Base-by-base conservation (phyloP, 176 grass and related monocot species). In the Alloteropsis semialata region DNA sequence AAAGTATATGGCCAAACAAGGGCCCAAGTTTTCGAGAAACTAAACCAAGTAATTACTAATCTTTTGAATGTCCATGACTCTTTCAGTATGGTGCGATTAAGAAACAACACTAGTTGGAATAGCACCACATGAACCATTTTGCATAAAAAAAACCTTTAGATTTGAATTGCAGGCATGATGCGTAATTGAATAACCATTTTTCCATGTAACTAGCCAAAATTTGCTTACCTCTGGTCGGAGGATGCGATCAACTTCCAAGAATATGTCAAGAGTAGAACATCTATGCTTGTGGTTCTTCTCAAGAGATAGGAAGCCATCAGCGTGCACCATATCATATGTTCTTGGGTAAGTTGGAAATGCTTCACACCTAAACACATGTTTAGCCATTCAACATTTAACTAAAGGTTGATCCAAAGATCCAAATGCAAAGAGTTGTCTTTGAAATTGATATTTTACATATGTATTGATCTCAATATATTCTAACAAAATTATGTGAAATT, bases 261-360 rank as follows among this genome's bases (percentile, higher is more conserved):
- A 96, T 76, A 94, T 99, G 60, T 96, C 91, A 66, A 99, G 83
- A 64, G 87, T 89, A 49, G 91, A 89, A 82, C 96, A 99, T 76
- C 92, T 92, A 69, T 79, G 84, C 58, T 90, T 96, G 13, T 81
- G 69, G 36, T n/a, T 59, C 71, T 75, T 85, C 69, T 92, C 87
- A 73, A 99, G 89, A 50, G 93, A 96, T 43, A 99, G 80, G 83
- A 99, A 83, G 50, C 96, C 96, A 79, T 99, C 89, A 77, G 93
- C 93, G 75, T 99, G 96, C 62, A 99, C 93, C 96, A 94, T 90
- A 91, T 99, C 96, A 87, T 99, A 99, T 83, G 96, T 96, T 90
- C 96, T 93, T 55, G 96, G 96, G 84, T 96, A 99, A 46, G 96
- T 89, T 72, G 97, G 93, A 90, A 99, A 99, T 50, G 93, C 87